Evolutionary conservation across 2,329 filamentous ascomycete species (phyloP), one percentile per base, ranked within the genome.

Genomic region (Paraconiothyrium brasiliense): DNA sequence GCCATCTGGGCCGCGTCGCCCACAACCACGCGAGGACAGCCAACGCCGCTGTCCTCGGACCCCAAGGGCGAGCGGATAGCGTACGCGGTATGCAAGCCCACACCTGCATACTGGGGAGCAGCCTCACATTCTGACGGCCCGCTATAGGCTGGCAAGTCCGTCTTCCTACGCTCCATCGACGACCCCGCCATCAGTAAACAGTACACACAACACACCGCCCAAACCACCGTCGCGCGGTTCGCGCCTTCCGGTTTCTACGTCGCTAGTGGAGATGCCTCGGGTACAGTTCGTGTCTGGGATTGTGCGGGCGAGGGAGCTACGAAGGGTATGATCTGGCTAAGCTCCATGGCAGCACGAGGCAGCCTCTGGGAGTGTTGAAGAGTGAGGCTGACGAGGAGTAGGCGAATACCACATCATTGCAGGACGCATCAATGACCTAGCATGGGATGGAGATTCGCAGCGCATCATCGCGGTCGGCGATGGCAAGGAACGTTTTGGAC

Each of bases 401-500:
- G 85, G 94, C 68, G 94, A 98, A 80, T 98, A 97, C 80, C 87
- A 89, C 75, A 97, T 98, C 80, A 94, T 98, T 73, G 93, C 92
- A 37, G 95, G 95, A 13, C 90, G 92, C 57, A 94, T 99, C 81
- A 97, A 97, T 77, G 95, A 99, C 78, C 88, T 99, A 67, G 94
- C 93, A 1, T 99, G 95, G 94, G 95, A 98, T 74, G 94, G 94
- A 60, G 95, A 99, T 80, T 97, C 92, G 63, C 94, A 97, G 83
- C 90, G 95, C 54, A 90, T 99, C 75, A 97, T 98, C 73, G 95
- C 94, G 3, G 94, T 99, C 5, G 95, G 95, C 48, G 92, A 98
- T 71, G 95, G 95, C 55, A 94, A 94, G 75, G 93, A 98, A 82
- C 88, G 93, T 59, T 97, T 93, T 77, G 94, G 94, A 14, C 92